Evolutionary conservation across 2,329 filamentous ascomycete species (phyloP), one percentile per base, ranked within the genome.

Genomic region (Clonostachys byssicola): DNA sequence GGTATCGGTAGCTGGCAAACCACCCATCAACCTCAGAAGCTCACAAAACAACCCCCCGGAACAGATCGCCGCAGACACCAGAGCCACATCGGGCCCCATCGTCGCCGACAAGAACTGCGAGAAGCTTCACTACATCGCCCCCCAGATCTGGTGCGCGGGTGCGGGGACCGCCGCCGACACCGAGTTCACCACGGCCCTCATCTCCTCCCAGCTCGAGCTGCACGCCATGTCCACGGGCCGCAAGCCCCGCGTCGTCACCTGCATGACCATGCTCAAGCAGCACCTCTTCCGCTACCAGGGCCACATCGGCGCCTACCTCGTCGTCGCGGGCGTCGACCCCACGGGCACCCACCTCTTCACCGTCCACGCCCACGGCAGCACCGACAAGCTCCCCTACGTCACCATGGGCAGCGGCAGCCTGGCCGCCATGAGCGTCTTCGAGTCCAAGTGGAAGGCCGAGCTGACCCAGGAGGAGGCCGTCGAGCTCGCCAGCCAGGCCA

Each of bases 21-120:
- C 12, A 16, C 23, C 34, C 14, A 33, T 42, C 34, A 30, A 18
- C 20, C 36, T 20, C 42, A 34, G 18, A 44, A 17, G 23, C 16
- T 18, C 12, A 36, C 18, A n/a, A 4, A 34, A n/a, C n/a, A 34
- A 23, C 34, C 23, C 14, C 33, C 40, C 23, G 23, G 14, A 16
- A 46, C 59, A 92, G 88, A 97, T 99, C 71, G 94, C 94, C 54
- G 94, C 94, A 74, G 94, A 99, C 74, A 99, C 94, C 56, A 85
- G 94, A 81, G 94, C 94, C 54, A 99, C 94, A 42, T 95, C 89
- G 55, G 94, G 94, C 35, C 92, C 94, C 57, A 99, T 99, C 72
- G 94, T 99, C 59, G 95, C 95, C 71, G 94, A 99, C 83, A 99
- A 99, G 89, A 99, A 99, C 81, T 97, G 94, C 78, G 92, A 99